Base-by-base conservation (phyloP, 1,139 yeast genomes). In the Zhuliangozyma blackwelliae region DNA sequence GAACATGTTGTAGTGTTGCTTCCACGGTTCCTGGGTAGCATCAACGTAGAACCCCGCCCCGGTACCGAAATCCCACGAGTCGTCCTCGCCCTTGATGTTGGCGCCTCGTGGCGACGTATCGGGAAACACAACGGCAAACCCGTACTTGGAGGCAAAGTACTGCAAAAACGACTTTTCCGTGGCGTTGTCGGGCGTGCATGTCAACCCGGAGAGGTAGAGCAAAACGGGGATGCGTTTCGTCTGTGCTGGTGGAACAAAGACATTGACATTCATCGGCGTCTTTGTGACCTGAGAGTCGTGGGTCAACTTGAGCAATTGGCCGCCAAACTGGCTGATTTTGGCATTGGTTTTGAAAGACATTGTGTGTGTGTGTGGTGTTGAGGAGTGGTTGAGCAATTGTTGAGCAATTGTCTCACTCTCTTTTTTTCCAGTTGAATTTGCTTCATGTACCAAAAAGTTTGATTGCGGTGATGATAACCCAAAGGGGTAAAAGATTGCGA, bases 61-160 rank as follows among this genome's bases (percentile, higher is more conserved):
- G 2, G 90, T 72, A 16, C 98, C 98, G 54, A 92, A 87, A 57
- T 89, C 97, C 79, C 83, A 92, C 16, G 76, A 57, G 29, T 83
- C 94, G 53, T 85, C 86, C 55, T 88, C 95, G 27, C 96, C 95
- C 31, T 75, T 80, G 43, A 82, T 68, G 40, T 71, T 69, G n/a
- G 86, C 85, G n/a, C 95, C 96, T 49, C 97, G 78, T 38, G 98
- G 97, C 3, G 97, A 90, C 3, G 98, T 92, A 59, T 92, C 98
- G 12, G 98, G 97, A 59, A 85, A 90, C 2, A 92, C 87, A 20
- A 92, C 63, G 0, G 95, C 96, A 58, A 92, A 82, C 2, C 95
- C 95, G 53, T 78, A 77, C 53, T 83, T 75, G 46, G 81, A 75
- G 8, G 96, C 96, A 59, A 80, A 82, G 42, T 81, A 77, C 52